Evolutionary conservation across 306 rosid genomes (phyloP).

Genomic region (Macrotyloma uniflorum): DNA sequence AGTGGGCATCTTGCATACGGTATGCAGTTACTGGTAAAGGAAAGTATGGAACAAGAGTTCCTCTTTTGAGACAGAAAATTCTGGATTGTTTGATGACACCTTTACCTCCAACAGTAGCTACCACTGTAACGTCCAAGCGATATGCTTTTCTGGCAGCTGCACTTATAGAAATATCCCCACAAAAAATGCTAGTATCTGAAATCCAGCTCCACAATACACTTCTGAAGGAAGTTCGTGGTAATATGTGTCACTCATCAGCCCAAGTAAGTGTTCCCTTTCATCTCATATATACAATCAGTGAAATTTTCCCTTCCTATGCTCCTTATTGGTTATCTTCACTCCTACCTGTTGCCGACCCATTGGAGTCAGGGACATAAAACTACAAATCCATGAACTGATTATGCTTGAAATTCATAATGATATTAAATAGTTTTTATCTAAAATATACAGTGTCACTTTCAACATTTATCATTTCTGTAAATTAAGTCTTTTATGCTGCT

Average conservation of each 20-base stretch:
- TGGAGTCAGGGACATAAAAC: neutral
- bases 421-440: slow-evolving; percentile 4
- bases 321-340: slow-evolving; percentile 1
- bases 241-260: slow-evolving; percentile 96
- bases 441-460: neutral
- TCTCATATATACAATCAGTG: slow-evolving; percentile 30
- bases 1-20: slow-evolving; percentile 96
- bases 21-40: slow-evolving; percentile 99
- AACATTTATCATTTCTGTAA: neutral
- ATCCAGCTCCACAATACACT: slow-evolving; percentile 75
- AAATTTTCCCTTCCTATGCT: slow-evolving; percentile 14
- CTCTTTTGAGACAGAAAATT: slow-evolving; percentile 87
- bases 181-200: slow-evolving; percentile 80
- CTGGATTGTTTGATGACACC: slow-evolving; percentile 82
- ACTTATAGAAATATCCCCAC: slow-evolving; percentile 89
- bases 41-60: slow-evolving; percentile 84
- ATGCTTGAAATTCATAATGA: slow-evolving; percentile 22
- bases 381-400: neutral
- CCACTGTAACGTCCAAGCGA: slow-evolving; percentile 87
- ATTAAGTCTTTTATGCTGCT: neutral
- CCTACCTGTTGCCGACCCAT: slow-evolving; percentile 14
- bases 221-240: slow-evolving; percentile 82
- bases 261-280: slow-evolving; percentile 69
- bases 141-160: slow-evolving; percentile 94
- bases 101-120: slow-evolving; percentile 84